A percentile compares a stretch with the other conserved stretches of the same genome.
Evolutionary conservation across 306 rosid species (phyloP).

Genomic region (Malus orientalis): DNA sequence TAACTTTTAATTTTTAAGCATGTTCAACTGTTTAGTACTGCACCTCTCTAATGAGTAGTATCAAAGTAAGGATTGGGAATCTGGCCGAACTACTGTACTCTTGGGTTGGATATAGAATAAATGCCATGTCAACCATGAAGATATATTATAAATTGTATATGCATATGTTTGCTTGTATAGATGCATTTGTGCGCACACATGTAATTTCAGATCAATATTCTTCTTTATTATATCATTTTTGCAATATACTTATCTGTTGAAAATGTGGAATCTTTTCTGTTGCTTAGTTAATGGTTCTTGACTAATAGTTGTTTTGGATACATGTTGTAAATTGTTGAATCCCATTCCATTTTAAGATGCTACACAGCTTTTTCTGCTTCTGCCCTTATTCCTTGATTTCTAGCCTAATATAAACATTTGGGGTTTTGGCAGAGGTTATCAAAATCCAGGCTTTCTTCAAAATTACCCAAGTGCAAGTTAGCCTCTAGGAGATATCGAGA

Average conservation of each 20-base stretch:
- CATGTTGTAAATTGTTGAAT: not conserved
- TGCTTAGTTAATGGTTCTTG: not conserved
- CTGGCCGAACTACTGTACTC: not conserved
- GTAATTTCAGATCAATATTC: not conserved
- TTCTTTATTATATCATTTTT: not conserved
- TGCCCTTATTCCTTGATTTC: not conserved
- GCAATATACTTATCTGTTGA: not conserved
- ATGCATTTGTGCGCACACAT: not conserved
- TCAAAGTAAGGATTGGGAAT: not conserved
- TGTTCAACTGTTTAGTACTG: not conserved
- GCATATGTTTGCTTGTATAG: not conserved
- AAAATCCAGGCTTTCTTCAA: conserved; percentile 52
- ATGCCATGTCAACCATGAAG: not conserved
- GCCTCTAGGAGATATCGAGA: conserved; percentile 53
- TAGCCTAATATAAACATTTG: conserved; percentile 9
- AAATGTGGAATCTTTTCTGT: not conserved
- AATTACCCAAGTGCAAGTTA: conserved; percentile 44
- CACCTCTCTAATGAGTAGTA: not conserved
- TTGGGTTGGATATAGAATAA: not conserved
- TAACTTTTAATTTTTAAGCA: not conserved
- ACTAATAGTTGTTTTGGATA: not conserved
- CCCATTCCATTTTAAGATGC: conserved; percentile 1
- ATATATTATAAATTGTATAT: not conserved
- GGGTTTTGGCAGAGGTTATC: conserved; percentile 56
- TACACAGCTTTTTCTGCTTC: not conserved